Percentiles rank a stretch among this genome's conserved stretches.
Evolutionary conservation across 2,329 filamentous ascomycete genomes (phyloP).

Genomic region (Pseudogymnoascus sp.): DNA sequence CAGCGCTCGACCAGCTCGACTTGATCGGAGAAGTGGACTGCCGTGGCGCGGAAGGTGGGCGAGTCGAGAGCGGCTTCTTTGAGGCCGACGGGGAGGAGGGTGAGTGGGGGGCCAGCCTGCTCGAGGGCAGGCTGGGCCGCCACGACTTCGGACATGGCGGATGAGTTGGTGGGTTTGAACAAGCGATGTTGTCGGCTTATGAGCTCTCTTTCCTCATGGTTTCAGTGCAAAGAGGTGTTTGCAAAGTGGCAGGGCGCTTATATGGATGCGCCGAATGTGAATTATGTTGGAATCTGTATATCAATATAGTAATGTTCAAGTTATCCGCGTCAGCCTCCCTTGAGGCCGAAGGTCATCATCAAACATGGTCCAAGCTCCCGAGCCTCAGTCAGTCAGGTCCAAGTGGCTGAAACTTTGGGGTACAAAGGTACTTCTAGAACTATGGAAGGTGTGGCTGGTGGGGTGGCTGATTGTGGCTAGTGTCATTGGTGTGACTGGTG

Average conservation of each 20-base stretch:
- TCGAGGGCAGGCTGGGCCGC: background rate
- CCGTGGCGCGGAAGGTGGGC: conserved; percentile 83
- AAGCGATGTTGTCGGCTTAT: background rate
- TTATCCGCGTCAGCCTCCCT: background rate
- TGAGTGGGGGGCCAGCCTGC: conserved; percentile 21
- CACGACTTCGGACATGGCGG: background rate
- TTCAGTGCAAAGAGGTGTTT: background rate
- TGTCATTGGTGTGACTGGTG: background rate
- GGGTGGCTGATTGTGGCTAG: background rate
- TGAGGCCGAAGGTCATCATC: background rate
- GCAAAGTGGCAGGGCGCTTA: background rate
- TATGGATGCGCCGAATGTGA: background rate
- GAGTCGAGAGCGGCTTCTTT: conserved; percentile 96
- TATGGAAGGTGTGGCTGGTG: background rate
- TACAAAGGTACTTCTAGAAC: background rate
- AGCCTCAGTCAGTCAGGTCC: conserved; percentile 3
- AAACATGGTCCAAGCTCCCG: background rate
- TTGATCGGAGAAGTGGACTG: conserved; percentile 83
- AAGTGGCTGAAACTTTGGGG: background rate
- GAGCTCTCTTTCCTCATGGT: background rate
- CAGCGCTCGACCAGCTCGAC: conserved; percentile 86
- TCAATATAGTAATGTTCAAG: background rate
- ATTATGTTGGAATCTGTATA: background rate
- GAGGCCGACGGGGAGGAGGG: conserved; percentile 61
- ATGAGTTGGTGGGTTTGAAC: background rate